These are phyloP conservation scores for Amyloporia xantha DNA, from an alignment of 768 basidiomycete species.

Conservation along the genomic window DNA sequence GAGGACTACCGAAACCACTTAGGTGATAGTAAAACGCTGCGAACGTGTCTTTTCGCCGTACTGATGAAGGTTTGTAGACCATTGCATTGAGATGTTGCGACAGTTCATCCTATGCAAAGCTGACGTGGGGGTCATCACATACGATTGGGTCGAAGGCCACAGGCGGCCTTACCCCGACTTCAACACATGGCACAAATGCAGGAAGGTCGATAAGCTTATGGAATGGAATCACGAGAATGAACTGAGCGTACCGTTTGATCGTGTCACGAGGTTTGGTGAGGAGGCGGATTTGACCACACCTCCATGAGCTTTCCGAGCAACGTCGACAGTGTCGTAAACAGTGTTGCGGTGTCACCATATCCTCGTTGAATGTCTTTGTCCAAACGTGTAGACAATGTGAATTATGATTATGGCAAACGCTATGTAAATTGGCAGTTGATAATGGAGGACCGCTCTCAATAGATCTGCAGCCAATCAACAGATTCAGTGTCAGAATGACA, in stretches of 20 bases:
- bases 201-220: not conserved
- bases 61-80: not conserved
- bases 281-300: constrained; percentile 1
- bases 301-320: too few species aligned
- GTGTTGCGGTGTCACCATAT: too few species aligned
- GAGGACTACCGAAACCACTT: not conserved
- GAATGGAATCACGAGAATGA: not conserved
- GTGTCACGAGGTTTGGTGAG: not conserved
- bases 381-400: too few species aligned
- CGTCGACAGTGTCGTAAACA: too few species aligned
- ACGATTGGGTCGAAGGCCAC: constrained; percentile 3
- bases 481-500: too few species aligned
- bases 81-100: constrained; percentile 3
- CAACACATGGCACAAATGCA: constrained; percentile 2
- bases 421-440: too few species aligned
- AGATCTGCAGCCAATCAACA: too few species aligned
- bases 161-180: not conserved
- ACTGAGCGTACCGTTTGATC: not conserved
- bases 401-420: too few species aligned
- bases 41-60: not conserved
- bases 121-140: constrained; percentile 3
- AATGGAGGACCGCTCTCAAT: too few species aligned
- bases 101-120: constrained; percentile 1
- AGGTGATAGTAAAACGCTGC: not conserved
- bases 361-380: too few species aligned